A percentile compares a stretch with the other conserved stretches of the same genome.
Evolutionary conservation across 306 rosid genomes (phyloP).

Genomic region (Argentina anserina): DNA sequence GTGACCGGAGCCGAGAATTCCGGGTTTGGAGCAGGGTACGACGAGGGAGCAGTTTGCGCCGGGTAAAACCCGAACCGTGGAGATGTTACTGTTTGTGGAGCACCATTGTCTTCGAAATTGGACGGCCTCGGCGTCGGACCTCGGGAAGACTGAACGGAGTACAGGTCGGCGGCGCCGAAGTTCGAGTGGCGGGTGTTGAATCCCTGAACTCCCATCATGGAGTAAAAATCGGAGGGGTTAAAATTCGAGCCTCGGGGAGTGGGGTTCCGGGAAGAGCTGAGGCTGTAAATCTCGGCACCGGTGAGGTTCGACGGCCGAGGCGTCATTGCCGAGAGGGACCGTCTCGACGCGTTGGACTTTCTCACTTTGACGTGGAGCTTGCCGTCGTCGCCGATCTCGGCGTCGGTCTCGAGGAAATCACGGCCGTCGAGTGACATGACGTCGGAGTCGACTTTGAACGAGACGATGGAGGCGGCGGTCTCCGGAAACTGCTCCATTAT

Average conservation of each 20-base stretch:
- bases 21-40: constrained; percentile 76
- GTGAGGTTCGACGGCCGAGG: constrained; percentile 95
- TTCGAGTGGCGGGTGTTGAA: constrained; percentile 67
- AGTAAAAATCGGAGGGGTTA: constrained; percentile 79
- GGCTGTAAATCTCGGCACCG: constrained; percentile 92
- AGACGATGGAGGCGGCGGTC: constrained; percentile 92
- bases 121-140: constrained; percentile 91
- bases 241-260: constrained; percentile 93
- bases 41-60: constrained; percentile 35
- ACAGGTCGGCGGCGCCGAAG: constrained; percentile 64
- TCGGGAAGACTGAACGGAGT: constrained; percentile 78
- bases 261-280: constrained; percentile 82
- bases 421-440: constrained; percentile 91
- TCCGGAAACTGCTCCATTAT: constrained; percentile 98
- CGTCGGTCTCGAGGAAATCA: constrained; percentile 88
- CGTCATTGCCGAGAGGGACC: constrained; percentile 55
- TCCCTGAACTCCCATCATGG: constrained; percentile 74
- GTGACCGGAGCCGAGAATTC: constrained; percentile 55
- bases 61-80: constrained; percentile 51
- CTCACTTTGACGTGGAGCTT: constrained; percentile 90
- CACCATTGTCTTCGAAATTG: constrained; percentile 72
- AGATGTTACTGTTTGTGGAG: constrained; percentile 33
- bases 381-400: constrained; percentile 83
- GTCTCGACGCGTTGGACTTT: constrained; percentile 74
- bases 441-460: constrained; percentile 93